Conservation (phyloP, 108 stramenopile species). For the Discostella pseudostelligera region DNA sequence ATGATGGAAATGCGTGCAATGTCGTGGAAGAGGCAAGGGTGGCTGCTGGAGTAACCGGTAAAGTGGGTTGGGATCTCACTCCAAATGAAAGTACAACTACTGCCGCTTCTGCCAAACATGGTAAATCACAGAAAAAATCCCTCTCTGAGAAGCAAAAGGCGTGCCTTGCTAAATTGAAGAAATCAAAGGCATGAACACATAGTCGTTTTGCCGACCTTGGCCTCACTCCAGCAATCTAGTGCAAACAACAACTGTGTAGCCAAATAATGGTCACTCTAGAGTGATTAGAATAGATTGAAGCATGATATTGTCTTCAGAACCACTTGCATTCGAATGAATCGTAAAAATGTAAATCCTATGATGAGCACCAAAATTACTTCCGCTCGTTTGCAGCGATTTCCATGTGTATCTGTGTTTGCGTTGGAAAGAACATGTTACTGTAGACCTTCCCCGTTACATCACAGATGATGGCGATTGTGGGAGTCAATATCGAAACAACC, state of each 20-base stretch:
- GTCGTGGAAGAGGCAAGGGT: conserved; percentile 31
- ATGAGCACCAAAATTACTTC: background rate
- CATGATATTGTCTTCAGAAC: too few species aligned
- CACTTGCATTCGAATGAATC: too few species aligned
- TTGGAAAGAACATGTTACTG: conserved; percentile 81
- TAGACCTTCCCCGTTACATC: conserved; percentile 82
- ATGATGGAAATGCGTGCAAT: conserved; percentile 35
- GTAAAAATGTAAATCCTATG: too few species aligned
- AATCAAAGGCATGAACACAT: background rate
- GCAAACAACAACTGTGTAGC: too few species aligned
- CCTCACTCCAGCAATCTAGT: too few species aligned
- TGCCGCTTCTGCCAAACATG: conserved; percentile 1
- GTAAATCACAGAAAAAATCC: conserved; percentile 38
- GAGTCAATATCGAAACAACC: conserved; percentile 62
- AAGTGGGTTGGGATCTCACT: conserved; percentile 38
- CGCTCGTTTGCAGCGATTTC: conserved; percentile 52
- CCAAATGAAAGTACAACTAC: conserved; percentile 2
- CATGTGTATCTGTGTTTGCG: conserved; percentile 84
- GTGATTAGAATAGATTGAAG: too few species aligned
- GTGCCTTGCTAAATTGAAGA: conserved; percentile 42
- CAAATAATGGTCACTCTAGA: too few species aligned
- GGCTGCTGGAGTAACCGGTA: conserved; percentile 36
- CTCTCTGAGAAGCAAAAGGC: conserved; percentile 45
- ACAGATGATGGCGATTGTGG: conserved; percentile 58
- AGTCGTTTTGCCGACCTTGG: too few species aligned